Conservation (phyloP, 2,329 filamentous ascomycete species). For the Apiospora aurea region DNA sequence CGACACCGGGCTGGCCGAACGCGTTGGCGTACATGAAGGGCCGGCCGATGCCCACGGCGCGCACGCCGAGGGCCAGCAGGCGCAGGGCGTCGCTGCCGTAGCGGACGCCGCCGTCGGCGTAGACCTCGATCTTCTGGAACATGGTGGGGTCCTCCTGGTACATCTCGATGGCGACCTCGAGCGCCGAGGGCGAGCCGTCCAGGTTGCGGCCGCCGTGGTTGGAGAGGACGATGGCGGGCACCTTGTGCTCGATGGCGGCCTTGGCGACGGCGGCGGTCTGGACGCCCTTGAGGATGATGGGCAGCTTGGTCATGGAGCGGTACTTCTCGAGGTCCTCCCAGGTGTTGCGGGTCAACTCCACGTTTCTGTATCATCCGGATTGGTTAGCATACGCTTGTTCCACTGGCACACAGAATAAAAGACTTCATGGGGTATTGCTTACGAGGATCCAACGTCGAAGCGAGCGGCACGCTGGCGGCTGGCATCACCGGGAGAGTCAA, state of each 20-base stretch:
- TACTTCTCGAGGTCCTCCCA: conserved; percentile 41
- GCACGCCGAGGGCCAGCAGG: conserved; percentile 44
- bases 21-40: conserved; percentile 57
- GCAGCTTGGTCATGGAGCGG: conserved; percentile 35
- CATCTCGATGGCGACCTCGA: conserved; percentile 43
- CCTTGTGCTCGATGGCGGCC: conserved; percentile 37
- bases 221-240: conserved; percentile 42
- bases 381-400: no score
- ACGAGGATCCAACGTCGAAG: conserved; percentile 26
- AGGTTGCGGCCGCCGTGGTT: conserved; percentile 47
- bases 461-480: conserved; percentile 29
- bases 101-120: conserved; percentile 45
- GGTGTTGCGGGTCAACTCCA: conserved; percentile 20
- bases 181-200: conserved; percentile 39
- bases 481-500: conserved; percentile 31
- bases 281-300: conserved; percentile 44
- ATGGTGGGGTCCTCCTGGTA: conserved; percentile 38
- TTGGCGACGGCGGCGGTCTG: conserved; percentile 43
- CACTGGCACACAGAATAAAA: no score
- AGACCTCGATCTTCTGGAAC: conserved; percentile 41
- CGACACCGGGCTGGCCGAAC: conserved; percentile 53
- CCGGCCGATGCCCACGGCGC: conserved; percentile 49
- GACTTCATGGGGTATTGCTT: conserved; percentile 13
- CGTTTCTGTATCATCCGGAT: background rate
- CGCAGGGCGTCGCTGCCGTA: conserved; percentile 44